A percentile compares a stretch with the other conserved stretches of the same genome.
Conservation (phyloP, 495 filamentous ascomycete genomes). For the Rusavskia elegans region DNA sequence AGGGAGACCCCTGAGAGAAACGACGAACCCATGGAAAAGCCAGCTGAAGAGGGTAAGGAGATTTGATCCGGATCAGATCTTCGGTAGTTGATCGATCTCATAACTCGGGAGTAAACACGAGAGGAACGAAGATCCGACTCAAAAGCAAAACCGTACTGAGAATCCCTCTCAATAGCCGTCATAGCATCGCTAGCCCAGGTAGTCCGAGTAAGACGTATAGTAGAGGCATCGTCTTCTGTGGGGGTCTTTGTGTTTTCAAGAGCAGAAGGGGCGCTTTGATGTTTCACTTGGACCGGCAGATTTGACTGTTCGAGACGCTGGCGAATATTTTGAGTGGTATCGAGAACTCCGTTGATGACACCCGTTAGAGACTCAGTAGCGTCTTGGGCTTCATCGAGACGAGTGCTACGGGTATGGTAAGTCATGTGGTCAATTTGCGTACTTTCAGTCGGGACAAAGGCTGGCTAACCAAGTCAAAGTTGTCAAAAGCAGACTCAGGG, state of each 20-base stretch:
- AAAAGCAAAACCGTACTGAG: not conserved
- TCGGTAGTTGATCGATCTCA: not conserved
- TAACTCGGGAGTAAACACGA: not conserved
- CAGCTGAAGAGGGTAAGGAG: not conserved
- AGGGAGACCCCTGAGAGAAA: not conserved
- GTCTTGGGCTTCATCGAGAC: not conserved
- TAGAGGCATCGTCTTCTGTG: not conserved
- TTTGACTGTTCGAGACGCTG: not conserved
- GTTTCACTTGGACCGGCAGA: not conserved
- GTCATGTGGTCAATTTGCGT: not conserved
- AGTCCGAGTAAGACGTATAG: not conserved
- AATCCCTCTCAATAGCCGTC: not conserved
- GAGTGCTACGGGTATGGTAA: not conserved
- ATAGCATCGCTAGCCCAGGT: not conserved
- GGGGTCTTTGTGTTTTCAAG: not conserved
- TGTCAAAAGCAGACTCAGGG: conserved; percentile 9
- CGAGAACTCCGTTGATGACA: not conserved
- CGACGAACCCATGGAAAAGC: not conserved
- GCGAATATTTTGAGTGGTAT: not conserved
- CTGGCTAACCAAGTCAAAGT: conserved; percentile 9
- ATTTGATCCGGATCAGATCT: not conserved
- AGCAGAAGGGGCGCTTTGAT: not conserved
- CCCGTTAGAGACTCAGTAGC: not conserved
- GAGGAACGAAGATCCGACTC: not conserved
- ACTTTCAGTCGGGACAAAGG: not conserved